Conservation (phyloP, 345 rosid species). For the Gossypium turneri region DNA sequence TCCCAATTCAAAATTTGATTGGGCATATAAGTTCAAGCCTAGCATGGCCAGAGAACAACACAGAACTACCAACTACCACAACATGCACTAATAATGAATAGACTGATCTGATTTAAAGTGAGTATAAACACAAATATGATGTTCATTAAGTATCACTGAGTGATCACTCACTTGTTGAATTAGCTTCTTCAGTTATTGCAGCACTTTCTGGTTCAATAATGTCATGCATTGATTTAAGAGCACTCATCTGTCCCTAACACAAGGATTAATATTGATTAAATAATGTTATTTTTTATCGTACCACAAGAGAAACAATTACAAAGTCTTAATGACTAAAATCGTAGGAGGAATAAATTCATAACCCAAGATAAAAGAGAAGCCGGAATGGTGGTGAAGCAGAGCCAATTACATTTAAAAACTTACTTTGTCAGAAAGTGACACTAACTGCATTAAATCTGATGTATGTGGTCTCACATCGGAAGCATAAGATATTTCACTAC, state of each 20-base stretch:
- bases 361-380: not conserved
- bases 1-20: slow-evolving; percentile 9
- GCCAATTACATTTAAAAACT: not conserved
- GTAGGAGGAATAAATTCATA: not conserved
- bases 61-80: not conserved
- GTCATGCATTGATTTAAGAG: slow-evolving; percentile 9
- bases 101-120: not conserved
- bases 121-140: not conserved
- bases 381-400: not conserved
- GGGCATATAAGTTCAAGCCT: not conserved
- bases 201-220: slow-evolving; percentile 28
- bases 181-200: slow-evolving; percentile 31
- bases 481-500: slow-evolving; percentile 31
- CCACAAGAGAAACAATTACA: not conserved
- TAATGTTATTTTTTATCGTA: not conserved
- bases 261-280: not conserved
- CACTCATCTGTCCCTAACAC: slow-evolving; percentile 28
- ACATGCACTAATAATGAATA: not conserved
- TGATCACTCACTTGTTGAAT: slow-evolving; percentile 37
- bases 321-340: not conserved
- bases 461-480: slow-evolving; percentile 28
- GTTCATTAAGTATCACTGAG: slow-evolving; percentile 5
- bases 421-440: slow-evolving; percentile 21
- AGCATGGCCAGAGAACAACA: not conserved
- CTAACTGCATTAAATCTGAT: slow-evolving; percentile 25